Evolutionary conservation across 129 eudicot genomes (phyloP), one percentile per base, ranked within the genome.

Genomic region (Helianthus tuberosus): DNA sequence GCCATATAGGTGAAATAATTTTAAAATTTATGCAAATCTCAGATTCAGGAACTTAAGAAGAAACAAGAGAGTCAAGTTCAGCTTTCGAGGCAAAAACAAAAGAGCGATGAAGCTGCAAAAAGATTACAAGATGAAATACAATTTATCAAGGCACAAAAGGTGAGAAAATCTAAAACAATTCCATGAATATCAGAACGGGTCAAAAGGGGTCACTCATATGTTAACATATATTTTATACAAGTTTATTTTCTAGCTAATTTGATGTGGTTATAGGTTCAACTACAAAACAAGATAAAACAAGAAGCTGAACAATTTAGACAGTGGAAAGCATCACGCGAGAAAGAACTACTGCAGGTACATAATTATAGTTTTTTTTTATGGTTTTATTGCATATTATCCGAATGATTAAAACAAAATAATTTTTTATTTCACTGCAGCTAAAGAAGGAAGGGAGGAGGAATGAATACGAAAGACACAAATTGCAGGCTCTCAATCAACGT

Each of bases 301-400:
- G 99, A 95, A 78, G 87, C 96, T 57, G 99, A 95, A 75, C 99
- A 95, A 73, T 95, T 95, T 76, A 87, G 99, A 70, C 97, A 81
- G 64, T 95, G 99, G 99, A 95, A 95, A 74, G 99, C 96, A 69
- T 95, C 96, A 70, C 89, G 99, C 49, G 99, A 95, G 75, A 95
- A 95, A 77, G 99, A 95, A 77, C 74, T 95, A 50, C 78, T 95
- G 38, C 99, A 95, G 97, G 97, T 95, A 75, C 17, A 27, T 25
- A 29, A 38, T 53, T 72, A 32, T 27, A 20, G 23, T 35, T 8
- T 12, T 23, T 32, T 48, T 48, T 25, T n/a, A 51, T 61, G 13
- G 66, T 15, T 64, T 38, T 36, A 38, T 8, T 38, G 25, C 39
- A 10, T 64, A 38, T 38, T 39, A 64, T 64, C 41, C 0, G 27